Evolutionary conservation across 2,329 filamentous ascomycete genomes (phyloP), one percentile per base, ranked within the genome.

Genomic region (Hypoxylon sp.): DNA sequence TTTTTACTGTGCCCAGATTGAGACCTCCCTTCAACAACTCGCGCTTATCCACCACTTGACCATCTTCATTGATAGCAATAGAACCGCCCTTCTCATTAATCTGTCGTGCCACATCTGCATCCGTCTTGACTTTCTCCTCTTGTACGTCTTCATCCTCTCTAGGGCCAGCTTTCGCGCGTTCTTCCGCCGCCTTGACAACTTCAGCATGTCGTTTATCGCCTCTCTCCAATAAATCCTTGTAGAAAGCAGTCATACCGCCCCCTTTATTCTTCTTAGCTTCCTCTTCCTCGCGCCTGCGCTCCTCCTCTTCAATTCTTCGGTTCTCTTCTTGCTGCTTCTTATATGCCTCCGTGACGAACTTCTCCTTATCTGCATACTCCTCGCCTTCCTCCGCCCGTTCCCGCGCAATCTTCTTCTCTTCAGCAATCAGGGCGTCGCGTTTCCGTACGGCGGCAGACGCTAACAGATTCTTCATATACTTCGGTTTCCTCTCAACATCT

Each of bases 331-430:
- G 92, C 77, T 95, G 92, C 76, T 87, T 86, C 82, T 92, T 93
- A 78, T 96, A 97, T 37, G 92, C 92, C 64, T 90, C 91, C 0
- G 93, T 96, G 35, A 96, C 93, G 73, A 96, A 96, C 80, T 91
- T 93, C 77, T 96, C 93, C 81, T 94, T 96, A 74, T 91, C 93
- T 0, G 87, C 91, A 74, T 90, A 96, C 76, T 92, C 91, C 35
- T 95, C 93, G 17, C 93, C 93, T 78, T 96, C 93, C 0, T 88
- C 90, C 74, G 92, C 92, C 50, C 93, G 86, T 78, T 96, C 93
- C 24, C 90, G 86, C 73, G 92, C 90, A 73, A 96, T 85, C 79
- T 92, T 88, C 80, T 94, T 94, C 81, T 96, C 93, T 76, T 93
- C 90, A 2, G 93, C 93, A 29, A 94, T 90, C 53, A 92, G 84